Base-by-base conservation (phyloP, 306 rosid species). In the Abrus pulchellus region DNA sequence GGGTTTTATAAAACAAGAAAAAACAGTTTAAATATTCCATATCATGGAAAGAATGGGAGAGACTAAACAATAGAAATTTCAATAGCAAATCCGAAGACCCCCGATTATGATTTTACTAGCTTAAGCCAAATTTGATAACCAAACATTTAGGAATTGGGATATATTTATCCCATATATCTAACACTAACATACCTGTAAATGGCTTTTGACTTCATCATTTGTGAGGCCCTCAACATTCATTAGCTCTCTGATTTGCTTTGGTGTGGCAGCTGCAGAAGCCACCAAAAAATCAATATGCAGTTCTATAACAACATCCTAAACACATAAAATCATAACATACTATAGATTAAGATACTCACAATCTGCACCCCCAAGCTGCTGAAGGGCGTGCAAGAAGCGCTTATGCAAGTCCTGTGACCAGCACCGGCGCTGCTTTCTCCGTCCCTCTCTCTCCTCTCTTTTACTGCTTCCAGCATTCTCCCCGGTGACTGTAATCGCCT, bases 171-270 rank as follows among this genome's bases (percentile, higher is more conserved):
- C 1, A 29, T 13, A 73, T 28, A 86, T 0, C 1, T 62, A 63
- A 40, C 88, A 63, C 1, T 62, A 63, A 40, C 88, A 63, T 79
- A 94, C 99, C 97, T 95, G 99, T 49, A 95, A 88, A 89, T 95
- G 99, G 89, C 99, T 95, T 85, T 95, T 95, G 63, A 95, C 99
- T 88, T 95, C 99, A 75, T 93, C 99, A 57, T 95, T 95, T n/a
- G 99, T 95, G 47, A 95, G 95, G 50, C 98, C 96, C 80, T 91
- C 97, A 45, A 93, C 94, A 83, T 93, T 93, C 99, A 95, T 91
- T 12, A 88, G 75, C 63, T 93, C 99, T 59, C 96, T 91, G 41
- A 95, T 95, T 83, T 95, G 99, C 85, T 93, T 95, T 13, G 99
- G 99, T 12, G 99, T 95, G n/a, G 98, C 99, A 77, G 81, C 99